Conservation (phyloP, 208 protist genomes). For the Leishmania amazonensis region DNA sequence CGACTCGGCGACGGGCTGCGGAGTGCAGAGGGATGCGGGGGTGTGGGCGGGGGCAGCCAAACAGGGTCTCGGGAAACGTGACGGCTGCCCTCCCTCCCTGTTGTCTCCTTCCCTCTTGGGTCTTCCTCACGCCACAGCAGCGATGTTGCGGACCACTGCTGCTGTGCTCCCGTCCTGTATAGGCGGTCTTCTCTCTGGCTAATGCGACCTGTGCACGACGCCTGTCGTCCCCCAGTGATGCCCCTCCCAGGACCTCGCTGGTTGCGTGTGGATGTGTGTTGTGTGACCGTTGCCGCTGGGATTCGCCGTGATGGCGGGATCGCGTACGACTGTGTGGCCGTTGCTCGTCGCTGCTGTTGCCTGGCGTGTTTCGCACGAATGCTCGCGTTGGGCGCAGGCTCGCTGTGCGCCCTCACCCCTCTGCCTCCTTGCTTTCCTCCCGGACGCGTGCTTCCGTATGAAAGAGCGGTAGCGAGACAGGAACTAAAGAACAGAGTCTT, state of each 20-base stretch:
- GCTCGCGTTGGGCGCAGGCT: not conserved
- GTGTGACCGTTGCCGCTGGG: not conserved
- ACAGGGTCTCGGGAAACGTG: not conserved
- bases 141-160: not conserved
- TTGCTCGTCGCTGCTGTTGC: not conserved
- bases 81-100: not conserved
- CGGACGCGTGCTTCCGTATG: not conserved
- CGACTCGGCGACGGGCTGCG: not conserved
- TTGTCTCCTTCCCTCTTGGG: not conserved
- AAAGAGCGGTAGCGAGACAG: not conserved
- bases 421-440: not conserved
- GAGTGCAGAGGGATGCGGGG: not conserved
- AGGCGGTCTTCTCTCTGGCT: not conserved
- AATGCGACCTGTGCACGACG: not conserved
- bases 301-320: not conserved
- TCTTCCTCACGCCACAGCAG: not conserved
- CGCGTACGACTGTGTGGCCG: not conserved
- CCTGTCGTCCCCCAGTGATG: not conserved
- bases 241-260: not conserved
- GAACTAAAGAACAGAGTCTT: not conserved
- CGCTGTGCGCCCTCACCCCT: not conserved
- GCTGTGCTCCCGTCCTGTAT: not conserved
- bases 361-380: not conserved
- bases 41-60: not conserved
- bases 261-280: not conserved